Percentiles rank a stretch among this genome's conserved stretches.
Conservation (phyloP, 2,329 filamentous ascomycete genomes). For the Phialophora tarda region DNA sequence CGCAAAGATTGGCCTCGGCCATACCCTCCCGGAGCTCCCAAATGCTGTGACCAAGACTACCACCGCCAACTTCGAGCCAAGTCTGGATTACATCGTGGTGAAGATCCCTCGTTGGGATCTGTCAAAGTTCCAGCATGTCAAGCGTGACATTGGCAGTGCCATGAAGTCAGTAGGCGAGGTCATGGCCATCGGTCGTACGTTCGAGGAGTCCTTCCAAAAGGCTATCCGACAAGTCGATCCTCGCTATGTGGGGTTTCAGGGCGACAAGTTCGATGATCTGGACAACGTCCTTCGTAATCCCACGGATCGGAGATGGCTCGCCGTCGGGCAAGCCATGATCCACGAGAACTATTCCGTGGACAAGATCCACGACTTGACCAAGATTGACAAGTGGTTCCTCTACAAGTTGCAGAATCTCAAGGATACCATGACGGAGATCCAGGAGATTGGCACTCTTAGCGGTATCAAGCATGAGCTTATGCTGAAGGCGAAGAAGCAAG, state of each 20-base stretch:
- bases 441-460: constrained; percentile 80
- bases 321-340: constrained; percentile 96
- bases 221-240: constrained; percentile 97
- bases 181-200: constrained; percentile 98
- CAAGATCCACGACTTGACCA: constrained; percentile 87
- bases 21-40: constrained; percentile 91
- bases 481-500: constrained; percentile 92
- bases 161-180: constrained; percentile 99
- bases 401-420: constrained; percentile 98
- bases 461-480: constrained; percentile 87
- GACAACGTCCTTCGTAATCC: constrained; percentile 90
- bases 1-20: constrained; percentile 95
- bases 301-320: constrained; percentile 95
- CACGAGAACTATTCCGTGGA: constrained; percentile 96
- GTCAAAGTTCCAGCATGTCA: constrained; percentile 98
- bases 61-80: constrained; percentile 98
- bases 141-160: constrained; percentile 93
- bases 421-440: constrained; percentile 82
- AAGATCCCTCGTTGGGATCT: constrained; percentile 99
- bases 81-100: constrained; percentile 95
- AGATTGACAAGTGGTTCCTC: constrained; percentile 99
- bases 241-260: constrained; percentile 89
- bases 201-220: constrained; percentile 99
- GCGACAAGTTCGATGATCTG: constrained; percentile 89
- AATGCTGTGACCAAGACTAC: constrained; percentile 99